Evolutionary conservation across 176 grass and related monocot species (phyloP).

Genomic region (maize (Zea mays)): DNA sequence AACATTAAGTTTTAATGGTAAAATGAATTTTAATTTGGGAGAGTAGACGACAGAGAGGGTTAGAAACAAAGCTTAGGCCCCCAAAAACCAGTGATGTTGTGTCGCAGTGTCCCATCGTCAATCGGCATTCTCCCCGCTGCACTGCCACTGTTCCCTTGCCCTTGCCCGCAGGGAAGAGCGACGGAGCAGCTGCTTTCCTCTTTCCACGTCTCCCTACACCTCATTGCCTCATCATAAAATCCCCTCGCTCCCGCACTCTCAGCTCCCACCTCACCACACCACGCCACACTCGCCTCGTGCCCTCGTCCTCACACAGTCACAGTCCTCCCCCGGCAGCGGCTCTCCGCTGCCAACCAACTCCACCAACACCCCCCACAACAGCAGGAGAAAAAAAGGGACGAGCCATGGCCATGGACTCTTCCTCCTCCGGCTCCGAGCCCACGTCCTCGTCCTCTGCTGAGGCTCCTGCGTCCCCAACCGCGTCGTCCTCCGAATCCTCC

Average conservation of each 20-base stretch:
- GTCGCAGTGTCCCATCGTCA: neutral
- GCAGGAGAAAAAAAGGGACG: neutral
- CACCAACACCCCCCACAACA: constrained; percentile 30
- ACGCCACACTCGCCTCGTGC: neutral
- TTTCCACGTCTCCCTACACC: constrained; percentile 18
- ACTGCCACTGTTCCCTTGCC: constrained; percentile 6
- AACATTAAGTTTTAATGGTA: too few species aligned
- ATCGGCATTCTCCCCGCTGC: neutral
- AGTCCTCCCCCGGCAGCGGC: neutral
- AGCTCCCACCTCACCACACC: constrained; percentile 16
- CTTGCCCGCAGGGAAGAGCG: neutral
- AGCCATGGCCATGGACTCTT: constrained; percentile 44
- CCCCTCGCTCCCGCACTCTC: constrained; percentile 35
- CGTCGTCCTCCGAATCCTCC: constrained; percentile 37
- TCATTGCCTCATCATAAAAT: constrained; percentile 52
- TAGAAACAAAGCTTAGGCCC: neutral
- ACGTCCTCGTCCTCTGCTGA: constrained; percentile 44
- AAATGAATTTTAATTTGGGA: too few species aligned
- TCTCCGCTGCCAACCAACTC: constrained; percentile 39
- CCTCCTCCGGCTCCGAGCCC: constrained; percentile 43
- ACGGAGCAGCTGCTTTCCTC: constrained; percentile 17
- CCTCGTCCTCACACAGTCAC: constrained; percentile 1
- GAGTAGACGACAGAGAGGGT: too few species aligned
- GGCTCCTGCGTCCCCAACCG: constrained; percentile 28
- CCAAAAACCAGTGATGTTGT: constrained; percentile 11